Conservation (phyloP, 257 asterid species). For the Solanum medicagineum region DNA sequence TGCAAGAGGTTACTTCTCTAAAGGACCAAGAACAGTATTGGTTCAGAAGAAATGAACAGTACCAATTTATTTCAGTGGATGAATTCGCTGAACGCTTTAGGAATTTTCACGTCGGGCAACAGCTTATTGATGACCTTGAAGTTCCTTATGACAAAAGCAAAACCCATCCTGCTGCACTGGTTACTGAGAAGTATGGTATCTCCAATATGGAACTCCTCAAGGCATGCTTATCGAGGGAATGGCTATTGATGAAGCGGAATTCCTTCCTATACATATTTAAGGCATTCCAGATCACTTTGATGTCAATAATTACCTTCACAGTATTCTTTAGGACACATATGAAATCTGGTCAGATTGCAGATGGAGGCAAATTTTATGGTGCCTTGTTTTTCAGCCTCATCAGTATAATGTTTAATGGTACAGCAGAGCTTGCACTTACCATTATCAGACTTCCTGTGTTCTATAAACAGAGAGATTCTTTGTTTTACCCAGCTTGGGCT, state of each 20-base stretch:
- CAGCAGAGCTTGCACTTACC: conserved; percentile 76
- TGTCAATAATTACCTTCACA: conserved; percentile 74
- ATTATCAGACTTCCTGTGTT: conserved; percentile 73
- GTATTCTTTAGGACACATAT: conserved; percentile 86
- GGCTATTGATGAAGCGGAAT: conserved; percentile 78
- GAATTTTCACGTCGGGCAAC: conserved; percentile 54
- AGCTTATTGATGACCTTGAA: conserved; percentile 52
- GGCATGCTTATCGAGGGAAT: conserved; percentile 77
- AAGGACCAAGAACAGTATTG: conserved; percentile 93
- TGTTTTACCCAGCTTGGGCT: conserved; percentile 94
- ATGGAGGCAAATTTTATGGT: conserved; percentile 74
- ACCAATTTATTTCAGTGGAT: conserved; percentile 38
- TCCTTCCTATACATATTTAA: conserved; percentile 73
- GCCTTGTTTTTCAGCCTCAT: conserved; percentile 75
- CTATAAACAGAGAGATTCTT: conserved; percentile 77
- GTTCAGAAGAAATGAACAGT: conserved; percentile 56
- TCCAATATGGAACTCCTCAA: conserved; percentile 67
- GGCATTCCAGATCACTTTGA: conserved; percentile 76
- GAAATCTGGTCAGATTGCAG: conserved; percentile 47
- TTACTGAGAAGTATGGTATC: conserved; percentile 70
- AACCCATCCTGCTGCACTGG: conserved; percentile 89
- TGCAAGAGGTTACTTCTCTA: conserved; percentile 84
- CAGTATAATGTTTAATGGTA: conserved; percentile 86
- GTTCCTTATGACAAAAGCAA: conserved; percentile 53
- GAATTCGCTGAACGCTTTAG: conserved; percentile 61